Base-by-base conservation (phyloP, 257 asterid genomes). In the Plantago major region DNA sequence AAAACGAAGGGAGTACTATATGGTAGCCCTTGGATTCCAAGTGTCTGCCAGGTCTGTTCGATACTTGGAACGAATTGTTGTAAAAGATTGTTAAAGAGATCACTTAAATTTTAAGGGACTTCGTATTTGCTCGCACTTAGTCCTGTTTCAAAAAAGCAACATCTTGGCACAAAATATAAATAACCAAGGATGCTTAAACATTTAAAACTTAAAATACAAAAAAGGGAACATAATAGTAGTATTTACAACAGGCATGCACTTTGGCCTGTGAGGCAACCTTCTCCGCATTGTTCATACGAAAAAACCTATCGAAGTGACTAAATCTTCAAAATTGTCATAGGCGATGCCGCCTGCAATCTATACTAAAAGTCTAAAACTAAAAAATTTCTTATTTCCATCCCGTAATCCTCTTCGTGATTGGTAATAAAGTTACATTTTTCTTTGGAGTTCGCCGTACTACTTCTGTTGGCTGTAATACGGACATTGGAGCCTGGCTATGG, bases 381-480 rank as follows among this genome's bases (percentile, higher is more conserved):
- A n/a, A n/a, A n/a, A n/a, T n/a, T n/a, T n/a, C 60, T 80, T 75
- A 85, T 55, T 88, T 80, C 63, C 91, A 75, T 10, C 82, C 63
- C 26, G 82, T 76, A 74, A 75, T 86, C 87, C 82, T 82, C 67
- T 81, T 87, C 63, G 80, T 90, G 66, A 87, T 69, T 59, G 94
- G 95, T 58, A 83, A 81, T 40, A 87, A 75, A n/a, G 95, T 77
- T 37, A 83, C 69, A 52, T 74, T 80, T 63, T 62, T 82, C 70
- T 50, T 60, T 68, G 83, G 81, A 48, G 76, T 63, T 57, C 67
- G 63, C 50, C 79, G 37, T 62, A 76, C 82, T 53, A 62, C 77
- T 50, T 85, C 84, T 33, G 79, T 71, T 14, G 87, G 77, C 52
- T 74, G 78, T 43, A 86, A 63, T 42, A 79, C 67, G 16, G 92